These are phyloP conservation scores for Magnusiomyces sp. DNA, from an alignment of 1,139 yeast species.

Conservation along the genomic window DNA sequence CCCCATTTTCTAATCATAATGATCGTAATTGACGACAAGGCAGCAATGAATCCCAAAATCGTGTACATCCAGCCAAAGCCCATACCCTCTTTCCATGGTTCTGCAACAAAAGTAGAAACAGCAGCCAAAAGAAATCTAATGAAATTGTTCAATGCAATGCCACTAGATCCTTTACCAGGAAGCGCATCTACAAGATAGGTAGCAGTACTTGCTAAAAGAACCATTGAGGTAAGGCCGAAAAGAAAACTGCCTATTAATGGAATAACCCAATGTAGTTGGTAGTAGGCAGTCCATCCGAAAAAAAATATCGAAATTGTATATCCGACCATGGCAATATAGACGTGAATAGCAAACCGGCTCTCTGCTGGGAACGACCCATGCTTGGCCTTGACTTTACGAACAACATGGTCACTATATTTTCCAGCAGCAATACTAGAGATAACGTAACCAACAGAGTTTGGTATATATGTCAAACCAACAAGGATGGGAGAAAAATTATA, in stretches of 20 bases:
- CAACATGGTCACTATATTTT: conserved; percentile 60
- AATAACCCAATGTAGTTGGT: conserved; percentile 61
- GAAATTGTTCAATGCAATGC: conserved; percentile 74
- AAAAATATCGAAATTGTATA: conserved; percentile 61
- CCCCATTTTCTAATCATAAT: conserved; percentile 51
- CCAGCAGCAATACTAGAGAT: conserved; percentile 73
- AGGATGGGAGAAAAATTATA: conserved; percentile 59
- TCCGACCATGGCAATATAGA: conserved; percentile 52
- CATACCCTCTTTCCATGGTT: conserved; percentile 51
- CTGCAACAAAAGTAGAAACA: conserved; percentile 63
- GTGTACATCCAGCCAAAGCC: conserved; percentile 66
- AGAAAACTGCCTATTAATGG: conserved; percentile 71
- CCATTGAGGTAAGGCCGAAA: conserved; percentile 78
- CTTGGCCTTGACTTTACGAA: conserved; percentile 39
- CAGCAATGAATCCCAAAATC: conserved; percentile 43
- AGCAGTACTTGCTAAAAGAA: conserved; percentile 71
- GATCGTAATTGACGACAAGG: conserved; percentile 39
- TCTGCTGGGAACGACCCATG: conserved; percentile 71
- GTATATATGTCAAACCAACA: conserved; percentile 71
- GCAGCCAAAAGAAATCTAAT: conserved; percentile 70
- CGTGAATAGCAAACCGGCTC: conserved; percentile 69
- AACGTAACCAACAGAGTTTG: conserved; percentile 71
- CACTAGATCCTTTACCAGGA: conserved; percentile 86
- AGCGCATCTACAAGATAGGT: conserved; percentile 78
- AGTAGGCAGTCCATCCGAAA: conserved; percentile 75